phyloP scores from a whole-genome alignment of 2,329 filamentous ascomycete genomes.

The Aureobasidium pullulans region DNA sequence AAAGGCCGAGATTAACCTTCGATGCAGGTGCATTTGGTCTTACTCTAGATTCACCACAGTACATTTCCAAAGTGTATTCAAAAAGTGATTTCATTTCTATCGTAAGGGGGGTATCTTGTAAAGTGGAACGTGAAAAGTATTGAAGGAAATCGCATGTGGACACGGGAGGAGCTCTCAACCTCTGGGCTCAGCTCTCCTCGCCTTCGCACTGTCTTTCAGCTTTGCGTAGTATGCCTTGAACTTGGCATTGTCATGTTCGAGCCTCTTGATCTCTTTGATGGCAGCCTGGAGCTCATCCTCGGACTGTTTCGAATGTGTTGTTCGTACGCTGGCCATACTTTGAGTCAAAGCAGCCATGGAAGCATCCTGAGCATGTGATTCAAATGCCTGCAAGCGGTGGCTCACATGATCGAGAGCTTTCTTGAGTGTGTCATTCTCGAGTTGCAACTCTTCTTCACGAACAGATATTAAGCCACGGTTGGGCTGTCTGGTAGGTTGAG shows the following conservation, averaged over 20 bases:
- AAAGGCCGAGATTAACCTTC: too few relatives aligned
- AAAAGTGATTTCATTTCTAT: background rate
- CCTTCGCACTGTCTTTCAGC: slow-evolving; percentile 15
- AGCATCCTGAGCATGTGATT: slow-evolving; percentile 82
- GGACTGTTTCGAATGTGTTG: background rate
- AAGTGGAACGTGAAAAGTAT: background rate
- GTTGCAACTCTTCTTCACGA: slow-evolving; percentile 66
- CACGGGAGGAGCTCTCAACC: background rate
- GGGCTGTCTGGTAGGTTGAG: slow-evolving; percentile 38
- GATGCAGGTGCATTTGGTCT: too few relatives aligned
- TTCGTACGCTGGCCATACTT: slow-evolving; percentile 48
- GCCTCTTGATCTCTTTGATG: slow-evolving; percentile 3
- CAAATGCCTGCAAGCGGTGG: slow-evolving; percentile 84
- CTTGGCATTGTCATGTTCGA: slow-evolving; percentile 6
- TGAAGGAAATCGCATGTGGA: background rate
- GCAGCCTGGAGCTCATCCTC: slow-evolving; percentile 6
- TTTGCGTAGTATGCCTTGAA: slow-evolving; percentile 1
- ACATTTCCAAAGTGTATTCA: too few relatives aligned
- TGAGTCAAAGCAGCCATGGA: slow-evolving; percentile 68
- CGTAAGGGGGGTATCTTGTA: background rate
- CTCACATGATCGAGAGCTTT: slow-evolving; percentile 79
- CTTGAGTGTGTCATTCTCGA: slow-evolving; percentile 82
- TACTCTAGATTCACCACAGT: too few relatives aligned
- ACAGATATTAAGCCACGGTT: slow-evolving; percentile 32
- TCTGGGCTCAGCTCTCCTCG: background rate